Conservation (phyloP, 2,329 filamentous ascomycete species). For the Cladosporium oxysporum region DNA sequence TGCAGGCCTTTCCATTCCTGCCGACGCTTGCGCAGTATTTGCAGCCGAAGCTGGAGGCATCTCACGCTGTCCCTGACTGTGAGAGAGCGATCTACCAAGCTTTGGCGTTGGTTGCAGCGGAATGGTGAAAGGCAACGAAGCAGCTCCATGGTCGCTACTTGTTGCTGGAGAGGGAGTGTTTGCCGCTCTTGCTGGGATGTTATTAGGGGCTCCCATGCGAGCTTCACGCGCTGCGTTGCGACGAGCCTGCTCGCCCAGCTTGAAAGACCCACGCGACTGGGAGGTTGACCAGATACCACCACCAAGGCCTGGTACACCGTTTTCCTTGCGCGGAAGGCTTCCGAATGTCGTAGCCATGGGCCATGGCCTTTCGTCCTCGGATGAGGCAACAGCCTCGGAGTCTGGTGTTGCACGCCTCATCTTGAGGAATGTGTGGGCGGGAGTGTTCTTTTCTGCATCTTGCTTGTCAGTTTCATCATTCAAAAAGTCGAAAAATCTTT, state of each 20-base stretch:
- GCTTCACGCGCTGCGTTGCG: conserved; percentile 26
- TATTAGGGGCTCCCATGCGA: conserved; percentile 53
- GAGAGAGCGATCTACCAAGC: conserved; percentile 92
- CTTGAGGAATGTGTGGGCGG: not conserved
- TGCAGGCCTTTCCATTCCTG: conserved; percentile 10
- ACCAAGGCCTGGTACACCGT: conserved; percentile 46
- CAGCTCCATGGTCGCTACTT: conserved; percentile 41
- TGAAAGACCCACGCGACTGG: conserved; percentile 35
- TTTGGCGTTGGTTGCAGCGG: conserved; percentile 88
- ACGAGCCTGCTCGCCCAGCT: conserved; percentile 34
- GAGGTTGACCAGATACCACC: conserved; percentile 37
- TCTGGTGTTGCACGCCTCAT: conserved; percentile 84
- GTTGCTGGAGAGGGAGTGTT: conserved; percentile 39
- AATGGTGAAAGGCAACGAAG: conserved; percentile 79
- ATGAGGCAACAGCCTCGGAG: conserved; percentile 89
- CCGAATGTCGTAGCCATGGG: conserved; percentile 58
- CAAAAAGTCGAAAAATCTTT: not conserved
- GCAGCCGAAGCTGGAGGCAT: conserved; percentile 12
- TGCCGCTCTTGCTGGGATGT: conserved; percentile 30
- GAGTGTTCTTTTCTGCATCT: not conserved
- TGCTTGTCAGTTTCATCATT: not conserved
- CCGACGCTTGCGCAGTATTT: conserved; percentile 4
- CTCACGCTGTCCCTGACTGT: conserved; percentile 62
- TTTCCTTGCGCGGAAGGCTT: conserved; percentile 38
- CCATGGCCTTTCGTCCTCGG: conserved; percentile 74